phyloP scores from a whole-genome alignment of 2,329 filamentous ascomycete genomes.

The Cryphonectria japonica region DNA sequence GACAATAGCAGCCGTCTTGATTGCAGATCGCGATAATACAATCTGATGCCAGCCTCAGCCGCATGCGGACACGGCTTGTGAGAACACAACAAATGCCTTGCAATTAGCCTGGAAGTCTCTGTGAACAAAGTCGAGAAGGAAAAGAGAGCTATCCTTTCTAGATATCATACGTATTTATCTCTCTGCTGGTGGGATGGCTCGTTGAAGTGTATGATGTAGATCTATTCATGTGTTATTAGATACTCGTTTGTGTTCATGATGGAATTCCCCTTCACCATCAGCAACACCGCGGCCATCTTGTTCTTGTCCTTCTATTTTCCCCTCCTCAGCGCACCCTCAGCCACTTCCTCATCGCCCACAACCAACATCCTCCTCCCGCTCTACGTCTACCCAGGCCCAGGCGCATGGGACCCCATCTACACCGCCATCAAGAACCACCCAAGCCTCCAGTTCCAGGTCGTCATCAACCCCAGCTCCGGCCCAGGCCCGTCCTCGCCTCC shows the following conservation, averaged over 20 bases:
- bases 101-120: no score
- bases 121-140: no score
- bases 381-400: slow-evolving; percentile 4
- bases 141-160: background rate
- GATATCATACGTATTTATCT: background rate
- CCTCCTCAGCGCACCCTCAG: no score
- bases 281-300: background rate
- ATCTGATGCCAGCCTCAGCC: background rate
- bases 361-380: slow-evolving; percentile 10
- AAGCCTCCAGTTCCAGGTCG: slow-evolving; percentile 16
- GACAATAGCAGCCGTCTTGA: background rate
- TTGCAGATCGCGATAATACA: background rate
- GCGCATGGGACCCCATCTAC: slow-evolving; percentile 12
- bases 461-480: slow-evolving; percentile 24
- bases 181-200: background rate
- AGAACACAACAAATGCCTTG: background rate
- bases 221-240: background rate
- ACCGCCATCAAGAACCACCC: slow-evolving; percentile 14
- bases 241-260: background rate
- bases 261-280: background rate
- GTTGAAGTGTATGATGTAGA: background rate
- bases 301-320: background rate
- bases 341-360: background rate
- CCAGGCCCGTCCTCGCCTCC: background rate
- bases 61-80: background rate